Conservation (phyloP, 306 rosid genomes). For the Cucurbita moschata region DNA sequence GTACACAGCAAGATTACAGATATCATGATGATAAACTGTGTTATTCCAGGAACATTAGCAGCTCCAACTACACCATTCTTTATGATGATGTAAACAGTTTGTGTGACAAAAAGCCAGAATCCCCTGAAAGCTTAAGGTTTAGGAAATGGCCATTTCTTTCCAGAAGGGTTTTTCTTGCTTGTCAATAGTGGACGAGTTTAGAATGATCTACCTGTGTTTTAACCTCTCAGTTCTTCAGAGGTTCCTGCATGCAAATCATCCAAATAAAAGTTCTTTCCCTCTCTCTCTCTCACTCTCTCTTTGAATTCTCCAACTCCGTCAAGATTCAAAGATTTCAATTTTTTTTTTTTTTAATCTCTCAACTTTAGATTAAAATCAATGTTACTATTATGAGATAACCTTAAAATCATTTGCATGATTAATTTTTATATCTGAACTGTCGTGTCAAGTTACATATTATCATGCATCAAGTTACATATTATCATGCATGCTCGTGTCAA, state of each 20-base stretch:
- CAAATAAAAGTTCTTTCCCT: conserved; percentile 3
- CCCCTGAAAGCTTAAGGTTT: conserved; percentile 11
- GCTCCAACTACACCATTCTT: conserved; percentile 62
- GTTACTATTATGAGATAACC: too few relatives aligned
- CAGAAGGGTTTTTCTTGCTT: conserved; percentile 16
- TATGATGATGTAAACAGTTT: conserved; percentile 32
- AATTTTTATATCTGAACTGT: too few relatives aligned
- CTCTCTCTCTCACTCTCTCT: background rate
- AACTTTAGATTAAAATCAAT: too few relatives aligned
- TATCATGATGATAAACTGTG: conserved; percentile 29
- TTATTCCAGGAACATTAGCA: conserved; percentile 57
- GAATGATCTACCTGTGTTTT: conserved; percentile 2
- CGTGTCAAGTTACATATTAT: too few relatives aligned
- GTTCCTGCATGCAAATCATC: background rate
- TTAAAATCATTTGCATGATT: too few relatives aligned
- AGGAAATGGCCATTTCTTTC: conserved; percentile 13
- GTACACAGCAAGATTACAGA: conserved; percentile 54
- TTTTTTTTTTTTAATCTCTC: too few relatives aligned
- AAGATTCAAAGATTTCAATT: background rate
- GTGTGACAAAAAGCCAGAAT: conserved; percentile 21
- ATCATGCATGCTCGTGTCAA: too few relatives aligned
- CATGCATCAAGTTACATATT: too few relatives aligned
- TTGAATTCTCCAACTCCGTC: background rate
- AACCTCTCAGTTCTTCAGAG: background rate
- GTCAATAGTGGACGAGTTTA: background rate